phyloP scores from a whole-genome alignment of 2,329 filamentous ascomycete genomes.

The Aspergillus thermomutatus region DNA sequence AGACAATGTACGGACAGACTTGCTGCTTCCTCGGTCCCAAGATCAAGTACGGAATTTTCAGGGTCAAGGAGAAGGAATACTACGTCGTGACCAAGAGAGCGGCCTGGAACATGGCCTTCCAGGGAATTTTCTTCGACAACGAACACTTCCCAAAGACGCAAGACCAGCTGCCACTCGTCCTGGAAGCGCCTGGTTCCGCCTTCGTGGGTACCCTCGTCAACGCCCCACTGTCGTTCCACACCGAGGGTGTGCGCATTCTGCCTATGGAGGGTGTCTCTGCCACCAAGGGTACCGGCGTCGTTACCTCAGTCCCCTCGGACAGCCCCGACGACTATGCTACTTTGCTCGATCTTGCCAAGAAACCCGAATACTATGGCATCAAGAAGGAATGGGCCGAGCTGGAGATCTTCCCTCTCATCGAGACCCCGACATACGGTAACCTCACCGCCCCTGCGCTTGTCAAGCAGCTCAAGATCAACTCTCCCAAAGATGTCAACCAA shows the following conservation, averaged over 20 bases:
- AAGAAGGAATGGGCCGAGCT: conserved; percentile 94
- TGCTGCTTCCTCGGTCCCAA: conserved; percentile 93
- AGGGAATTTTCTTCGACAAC: conserved; percentile 69
- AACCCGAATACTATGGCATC: conserved; percentile 93
- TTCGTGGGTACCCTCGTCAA: conserved; percentile 85
- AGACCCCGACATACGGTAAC: conserved; percentile 83
- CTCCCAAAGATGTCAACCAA: conserved; percentile 88
- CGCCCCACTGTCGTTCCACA: conserved; percentile 84
- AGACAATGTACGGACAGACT: conserved; percentile 98
- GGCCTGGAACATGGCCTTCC: conserved; percentile 94
- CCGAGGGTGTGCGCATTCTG: conserved; percentile 77
- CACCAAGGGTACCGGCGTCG: conserved; percentile 93
- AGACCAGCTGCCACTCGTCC: conserved; percentile 70
- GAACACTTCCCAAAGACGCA: conserved; percentile 55
- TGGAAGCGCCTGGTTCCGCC: conserved; percentile 71
- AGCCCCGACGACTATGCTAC: conserved; percentile 95
- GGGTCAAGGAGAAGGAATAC: conserved; percentile 73
- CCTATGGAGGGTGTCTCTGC: conserved; percentile 94
- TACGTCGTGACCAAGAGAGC: conserved; percentile 78
- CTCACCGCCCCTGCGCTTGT: conserved; percentile 79
- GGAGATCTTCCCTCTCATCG: conserved; percentile 83
- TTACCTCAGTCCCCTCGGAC: conserved; percentile 93
- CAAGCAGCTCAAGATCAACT: conserved; percentile 92
- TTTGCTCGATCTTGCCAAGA: conserved; percentile 82
- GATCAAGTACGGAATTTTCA: conserved; percentile 85